Percentiles rank a stretch among this genome's conserved stretches.
phyloP scores from a whole-genome alignment of 164 flowering plant species.

The Houttuynia cordata region DNA sequence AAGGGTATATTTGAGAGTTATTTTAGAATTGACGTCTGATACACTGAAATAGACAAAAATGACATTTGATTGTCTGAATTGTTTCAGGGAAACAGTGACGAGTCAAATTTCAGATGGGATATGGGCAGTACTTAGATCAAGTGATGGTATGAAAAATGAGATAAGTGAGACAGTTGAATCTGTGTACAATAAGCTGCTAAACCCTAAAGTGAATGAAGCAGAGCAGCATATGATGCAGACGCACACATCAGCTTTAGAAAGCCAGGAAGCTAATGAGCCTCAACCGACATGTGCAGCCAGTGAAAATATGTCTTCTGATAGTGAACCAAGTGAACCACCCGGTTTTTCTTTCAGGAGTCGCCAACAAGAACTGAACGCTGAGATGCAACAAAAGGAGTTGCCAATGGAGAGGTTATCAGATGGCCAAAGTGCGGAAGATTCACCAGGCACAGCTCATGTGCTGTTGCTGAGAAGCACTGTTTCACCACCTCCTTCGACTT shows the following conservation, averaged over 20 bases:
- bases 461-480: slow-evolving; percentile 13
- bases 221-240: slow-evolving; percentile 20
- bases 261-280: slow-evolving; percentile 17
- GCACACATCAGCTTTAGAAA: slow-evolving; percentile 6
- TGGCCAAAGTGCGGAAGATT: slow-evolving; percentile 15
- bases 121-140: slow-evolving; percentile 68
- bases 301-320: slow-evolving; percentile 8
- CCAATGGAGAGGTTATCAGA: slow-evolving; percentile 10
- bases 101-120: slow-evolving; percentile 55
- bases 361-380: slow-evolving; percentile 6
- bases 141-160: slow-evolving; percentile 70
- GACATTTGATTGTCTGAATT: not conserved
- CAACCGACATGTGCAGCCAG: slow-evolving; percentile 7
- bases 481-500: slow-evolving; percentile 15
- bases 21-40: not conserved
- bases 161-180: slow-evolving; percentile 67
- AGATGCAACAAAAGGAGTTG: slow-evolving; percentile 13
- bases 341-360: slow-evolving; percentile 28
- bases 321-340: slow-evolving; percentile 44
- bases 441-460: slow-evolving; percentile 5
- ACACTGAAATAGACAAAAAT: not conserved
- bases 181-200: slow-evolving; percentile 46
- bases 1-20: no score
- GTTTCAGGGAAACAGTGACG: slow-evolving; percentile 42
- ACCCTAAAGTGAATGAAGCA: slow-evolving; percentile 30